These are phyloP conservation scores for Talaromyces ruber DNA, from an alignment of 495 filamentous ascomycete species.

Conservation along the genomic window DNA sequence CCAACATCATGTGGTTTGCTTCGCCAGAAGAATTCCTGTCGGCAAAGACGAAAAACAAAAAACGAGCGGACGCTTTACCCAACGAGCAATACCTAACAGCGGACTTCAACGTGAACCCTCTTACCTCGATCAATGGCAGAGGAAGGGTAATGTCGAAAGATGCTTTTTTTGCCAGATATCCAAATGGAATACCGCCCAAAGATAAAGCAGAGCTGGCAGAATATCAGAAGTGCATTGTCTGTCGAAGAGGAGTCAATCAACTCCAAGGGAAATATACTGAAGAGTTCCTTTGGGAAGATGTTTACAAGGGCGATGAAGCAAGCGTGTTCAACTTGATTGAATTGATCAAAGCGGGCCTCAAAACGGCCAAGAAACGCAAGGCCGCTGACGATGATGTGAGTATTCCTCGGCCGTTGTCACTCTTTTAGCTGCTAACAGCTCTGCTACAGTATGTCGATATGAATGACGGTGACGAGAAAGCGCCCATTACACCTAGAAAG, in stretches of 20 bases:
- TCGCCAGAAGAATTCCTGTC: conserved; percentile 75
- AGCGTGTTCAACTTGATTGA: conserved; percentile 52
- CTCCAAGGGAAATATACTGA: conserved; percentile 84
- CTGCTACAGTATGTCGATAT: conserved; percentile 28
- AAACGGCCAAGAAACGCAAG: conserved; percentile 45
- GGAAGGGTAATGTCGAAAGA: conserved; percentile 68
- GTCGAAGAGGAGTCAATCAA: conserved; percentile 80
- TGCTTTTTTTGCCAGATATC: conserved; percentile 58
- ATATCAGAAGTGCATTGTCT: conserved; percentile 83
- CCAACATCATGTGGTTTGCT: conserved; percentile 87
- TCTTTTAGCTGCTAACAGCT: conserved; percentile 9
- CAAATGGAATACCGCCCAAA: conserved; percentile 65
- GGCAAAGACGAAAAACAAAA: conserved; percentile 58
- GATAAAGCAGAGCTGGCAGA: conserved; percentile 50
- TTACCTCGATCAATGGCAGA: conserved; percentile 87
- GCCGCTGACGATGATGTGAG: conserved; percentile 42
- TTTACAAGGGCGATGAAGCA: conserved; percentile 53
- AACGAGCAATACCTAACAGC: conserved; percentile 92
- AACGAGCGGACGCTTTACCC: conserved; percentile 69
- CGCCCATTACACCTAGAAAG: conserved; percentile 51
- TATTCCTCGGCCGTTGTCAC: not conserved
- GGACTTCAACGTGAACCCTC: conserved; percentile 71
- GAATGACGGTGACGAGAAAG: conserved; percentile 38
- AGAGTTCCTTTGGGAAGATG: conserved; percentile 85
- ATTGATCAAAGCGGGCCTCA: conserved; percentile 53